Conservation (phyloP, 371 early-diverging fungal species). For the Paramicrosporidium saccamoebae region DNA sequence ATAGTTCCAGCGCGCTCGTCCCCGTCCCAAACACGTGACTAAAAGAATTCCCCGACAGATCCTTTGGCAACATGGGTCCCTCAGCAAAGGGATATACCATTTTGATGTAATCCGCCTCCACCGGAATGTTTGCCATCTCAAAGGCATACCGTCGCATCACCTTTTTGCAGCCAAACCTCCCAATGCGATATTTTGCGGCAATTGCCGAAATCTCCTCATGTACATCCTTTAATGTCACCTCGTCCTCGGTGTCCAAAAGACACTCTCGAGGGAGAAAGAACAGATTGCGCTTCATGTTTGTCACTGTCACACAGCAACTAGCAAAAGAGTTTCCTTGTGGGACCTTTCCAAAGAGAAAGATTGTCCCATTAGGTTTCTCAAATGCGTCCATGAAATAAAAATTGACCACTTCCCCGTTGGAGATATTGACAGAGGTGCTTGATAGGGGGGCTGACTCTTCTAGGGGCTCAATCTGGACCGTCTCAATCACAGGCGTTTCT, state of each 20-base stretch:
- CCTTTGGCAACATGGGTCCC: constrained; percentile 23
- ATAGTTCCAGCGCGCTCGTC: constrained; percentile 61
- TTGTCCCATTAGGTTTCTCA: constrained; percentile 1
- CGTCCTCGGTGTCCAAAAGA: constrained; percentile 16
- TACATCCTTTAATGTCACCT: constrained; percentile 23
- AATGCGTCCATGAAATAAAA: no score
- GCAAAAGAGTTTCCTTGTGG: constrained; percentile 18
- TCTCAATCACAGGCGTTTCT: no score
- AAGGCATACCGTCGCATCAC: constrained; percentile 69
- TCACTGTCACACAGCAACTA: constrained; percentile 49
- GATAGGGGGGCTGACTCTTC: no score
- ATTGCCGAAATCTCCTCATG: constrained; percentile 30
- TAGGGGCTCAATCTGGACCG: no score
- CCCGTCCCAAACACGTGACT: constrained; percentile 54
- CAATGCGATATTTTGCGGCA: constrained; percentile 14
- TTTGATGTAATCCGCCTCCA: constrained; percentile 46
- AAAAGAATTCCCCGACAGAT: constrained; percentile 39
- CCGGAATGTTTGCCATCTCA: constrained; percentile 47
- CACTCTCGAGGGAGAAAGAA: constrained; percentile 41
- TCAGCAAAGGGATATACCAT: constrained; percentile 39
- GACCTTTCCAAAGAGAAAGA: no score
- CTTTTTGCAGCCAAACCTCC: constrained; percentile 14
- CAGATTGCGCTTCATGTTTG: constrained; percentile 44
- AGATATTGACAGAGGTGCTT: no score
- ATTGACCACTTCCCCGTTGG: no score